phyloP scores from a whole-genome alignment of 2,329 filamentous ascomycete genomes.

The Trichoderma breve region DNA sequence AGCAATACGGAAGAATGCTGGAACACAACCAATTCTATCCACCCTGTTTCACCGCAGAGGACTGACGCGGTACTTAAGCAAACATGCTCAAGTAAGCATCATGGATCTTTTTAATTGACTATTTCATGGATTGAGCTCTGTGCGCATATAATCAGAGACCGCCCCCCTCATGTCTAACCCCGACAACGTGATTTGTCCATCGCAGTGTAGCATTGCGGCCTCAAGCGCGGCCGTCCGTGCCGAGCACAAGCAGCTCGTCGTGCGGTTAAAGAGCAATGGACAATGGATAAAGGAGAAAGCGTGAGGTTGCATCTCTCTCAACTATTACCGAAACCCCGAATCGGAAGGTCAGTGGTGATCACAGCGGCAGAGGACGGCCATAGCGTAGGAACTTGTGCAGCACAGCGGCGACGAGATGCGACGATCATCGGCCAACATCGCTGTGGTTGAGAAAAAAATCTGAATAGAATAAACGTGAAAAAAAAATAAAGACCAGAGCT shows the following conservation, averaged over 20 bases:
- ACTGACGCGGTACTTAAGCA: background rate
- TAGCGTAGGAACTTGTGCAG: background rate
- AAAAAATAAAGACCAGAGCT: background rate
- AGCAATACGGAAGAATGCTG: background rate
- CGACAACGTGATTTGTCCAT: background rate
- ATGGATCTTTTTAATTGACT: background rate
- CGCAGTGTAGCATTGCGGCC: background rate
- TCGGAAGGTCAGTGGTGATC: background rate
- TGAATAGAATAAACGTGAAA: background rate
- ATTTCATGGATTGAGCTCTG: background rate
- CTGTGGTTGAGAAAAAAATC: background rate
- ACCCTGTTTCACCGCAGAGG: background rate
- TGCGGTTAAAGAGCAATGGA: constrained; percentile 3
- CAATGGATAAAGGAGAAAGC: background rate
- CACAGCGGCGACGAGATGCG: background rate
- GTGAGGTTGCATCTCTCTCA: background rate
- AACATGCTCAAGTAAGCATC: background rate
- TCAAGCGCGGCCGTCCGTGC: background rate
- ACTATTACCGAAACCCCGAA: background rate
- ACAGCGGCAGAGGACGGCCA: background rate
- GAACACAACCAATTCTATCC: background rate
- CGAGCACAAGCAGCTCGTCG: background rate
- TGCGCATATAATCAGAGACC: background rate
- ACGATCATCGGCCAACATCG: background rate
- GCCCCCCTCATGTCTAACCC: constrained; percentile 3